Percentiles rank a stretch among this genome's conserved stretches.
phyloP scores from a whole-genome alignment of 2,329 filamentous ascomycete genomes.

The Dactylellina parvicollis region DNA sequence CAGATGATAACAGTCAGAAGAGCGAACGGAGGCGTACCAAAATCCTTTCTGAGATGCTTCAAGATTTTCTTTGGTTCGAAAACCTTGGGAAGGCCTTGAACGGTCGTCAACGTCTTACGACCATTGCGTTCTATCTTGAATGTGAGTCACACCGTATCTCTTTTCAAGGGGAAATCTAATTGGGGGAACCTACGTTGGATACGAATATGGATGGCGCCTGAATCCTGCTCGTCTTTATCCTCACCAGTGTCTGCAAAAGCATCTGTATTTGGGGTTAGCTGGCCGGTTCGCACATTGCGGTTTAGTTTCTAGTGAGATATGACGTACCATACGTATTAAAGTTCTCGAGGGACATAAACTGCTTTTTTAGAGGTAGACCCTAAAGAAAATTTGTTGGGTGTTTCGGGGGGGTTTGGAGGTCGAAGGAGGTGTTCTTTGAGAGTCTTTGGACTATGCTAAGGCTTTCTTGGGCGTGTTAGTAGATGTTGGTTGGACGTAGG shows the following conservation, averaged over 20 bases:
- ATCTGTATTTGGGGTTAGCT: constrained; percentile 69
- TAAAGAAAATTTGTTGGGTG: constrained; percentile 29
- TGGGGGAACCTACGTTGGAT: constrained; percentile 81
- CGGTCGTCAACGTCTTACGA: constrained; percentile 99
- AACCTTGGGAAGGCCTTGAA: constrained; percentile 98
- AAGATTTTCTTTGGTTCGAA: constrained; percentile 99
- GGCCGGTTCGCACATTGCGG: constrained; percentile 32
- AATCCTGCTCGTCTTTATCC: constrained; percentile 83
- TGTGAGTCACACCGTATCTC: not conserved
- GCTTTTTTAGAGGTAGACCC: constrained; percentile 29
- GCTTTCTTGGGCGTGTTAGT: constrained; percentile 8
- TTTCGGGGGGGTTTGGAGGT: constrained; percentile 1
- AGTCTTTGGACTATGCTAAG: constrained; percentile 8
- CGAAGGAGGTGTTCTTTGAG: constrained; percentile 5
- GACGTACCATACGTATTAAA: constrained; percentile 90
- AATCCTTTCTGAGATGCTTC: constrained; percentile 99
- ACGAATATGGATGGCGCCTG: constrained; percentile 98
- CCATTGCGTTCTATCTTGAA: constrained; percentile 92
- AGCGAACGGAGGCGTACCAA: constrained; percentile 69
- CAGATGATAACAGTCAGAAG: not conserved
- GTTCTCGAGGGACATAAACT: constrained; percentile 99
- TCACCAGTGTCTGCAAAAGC: constrained; percentile 99
- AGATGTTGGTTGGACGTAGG: not conserved
- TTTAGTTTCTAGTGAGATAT: not conserved
- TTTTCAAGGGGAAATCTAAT: not conserved